Evolutionary conservation across 805 yeast species (phyloP).

Genomic region (Pichia eremophila): DNA sequence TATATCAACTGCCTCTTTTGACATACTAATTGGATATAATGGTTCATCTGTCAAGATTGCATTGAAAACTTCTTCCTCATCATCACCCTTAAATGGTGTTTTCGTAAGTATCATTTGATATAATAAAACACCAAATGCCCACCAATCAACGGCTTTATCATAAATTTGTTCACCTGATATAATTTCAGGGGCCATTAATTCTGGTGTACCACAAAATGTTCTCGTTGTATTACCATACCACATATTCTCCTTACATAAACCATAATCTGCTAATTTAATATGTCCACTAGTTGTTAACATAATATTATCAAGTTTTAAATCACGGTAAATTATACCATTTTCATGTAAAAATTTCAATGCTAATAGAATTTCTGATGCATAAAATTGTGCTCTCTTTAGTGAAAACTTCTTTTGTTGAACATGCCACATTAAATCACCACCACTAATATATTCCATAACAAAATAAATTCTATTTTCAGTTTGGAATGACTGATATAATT

Average conservation of each 20-base stretch:
- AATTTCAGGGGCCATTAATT: slow-evolving; percentile 98
- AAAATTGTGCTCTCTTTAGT: slow-evolving; percentile 87
- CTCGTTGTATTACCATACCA: slow-evolving; percentile 66
- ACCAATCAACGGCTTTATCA: slow-evolving; percentile 96
- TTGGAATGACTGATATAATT: slow-evolving; percentile 91
- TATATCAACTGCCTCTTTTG: slow-evolving; percentile 89
- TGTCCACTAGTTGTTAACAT: slow-evolving; percentile 85
- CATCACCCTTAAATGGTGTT: slow-evolving; percentile 93
- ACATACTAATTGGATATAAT: slow-evolving; percentile 93
- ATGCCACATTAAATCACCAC: slow-evolving; percentile 99
- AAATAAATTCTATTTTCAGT: slow-evolving; percentile 95
- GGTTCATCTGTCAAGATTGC: slow-evolving; percentile 97
- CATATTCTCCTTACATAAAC: slow-evolving; percentile 83
- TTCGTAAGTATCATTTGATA: slow-evolving; percentile 96
- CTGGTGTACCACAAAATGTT: slow-evolving; percentile 98
- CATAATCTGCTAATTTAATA: slow-evolving; percentile 94
- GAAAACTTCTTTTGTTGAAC: slow-evolving; percentile 88
- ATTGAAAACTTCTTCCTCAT: slow-evolving; percentile 83
- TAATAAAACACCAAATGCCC: slow-evolving; percentile 96
- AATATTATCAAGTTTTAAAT: slow-evolving; percentile 90
- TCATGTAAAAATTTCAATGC: slow-evolving; percentile 92
- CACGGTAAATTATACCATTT: slow-evolving; percentile 92
- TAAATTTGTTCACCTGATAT: slow-evolving; percentile 77
- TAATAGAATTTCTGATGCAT: slow-evolving; percentile 90
- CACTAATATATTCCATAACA: slow-evolving; percentile 96